phyloP scores from a whole-genome alignment of 345 rosid species.

The Syzygium jambos region DNA sequence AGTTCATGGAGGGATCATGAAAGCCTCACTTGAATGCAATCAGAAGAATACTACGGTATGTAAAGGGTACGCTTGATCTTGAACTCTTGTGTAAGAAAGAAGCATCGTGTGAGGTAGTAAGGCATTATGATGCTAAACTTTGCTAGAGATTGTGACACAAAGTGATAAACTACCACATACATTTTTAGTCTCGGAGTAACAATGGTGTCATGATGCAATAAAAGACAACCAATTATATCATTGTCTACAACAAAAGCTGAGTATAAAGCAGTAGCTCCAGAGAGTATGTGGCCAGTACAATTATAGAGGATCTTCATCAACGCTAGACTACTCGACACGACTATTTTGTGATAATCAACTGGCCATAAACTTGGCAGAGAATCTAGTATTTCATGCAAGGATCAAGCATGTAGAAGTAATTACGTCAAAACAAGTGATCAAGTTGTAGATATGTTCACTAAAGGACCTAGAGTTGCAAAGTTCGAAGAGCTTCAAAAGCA shows the following conservation, averaged over 20 bases:
- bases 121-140: neutral
- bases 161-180: neutral
- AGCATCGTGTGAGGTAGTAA: neutral
- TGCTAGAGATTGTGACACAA: neutral
- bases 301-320: neutral
- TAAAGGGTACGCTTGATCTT: neutral
- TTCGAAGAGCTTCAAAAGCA: neutral
- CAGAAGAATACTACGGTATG: neutral
- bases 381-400: neutral
- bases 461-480: neutral
- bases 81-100: neutral
- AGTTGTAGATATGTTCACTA: neutral
- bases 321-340: neutral
- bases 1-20: neutral
- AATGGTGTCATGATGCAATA: neutral
- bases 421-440: neutral
- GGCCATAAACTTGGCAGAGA: neutral
- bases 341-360: neutral
- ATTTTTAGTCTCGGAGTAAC: neutral
- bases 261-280: neutral
- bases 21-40: neutral
- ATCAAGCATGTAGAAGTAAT: neutral
- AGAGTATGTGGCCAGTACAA: accelerated
- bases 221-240: neutral
- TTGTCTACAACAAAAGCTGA: neutral